These are phyloP conservation scores for Fusarium sp. DNA, from an alignment of 2,329 filamentous ascomycete species.

Conservation along the genomic window DNA sequence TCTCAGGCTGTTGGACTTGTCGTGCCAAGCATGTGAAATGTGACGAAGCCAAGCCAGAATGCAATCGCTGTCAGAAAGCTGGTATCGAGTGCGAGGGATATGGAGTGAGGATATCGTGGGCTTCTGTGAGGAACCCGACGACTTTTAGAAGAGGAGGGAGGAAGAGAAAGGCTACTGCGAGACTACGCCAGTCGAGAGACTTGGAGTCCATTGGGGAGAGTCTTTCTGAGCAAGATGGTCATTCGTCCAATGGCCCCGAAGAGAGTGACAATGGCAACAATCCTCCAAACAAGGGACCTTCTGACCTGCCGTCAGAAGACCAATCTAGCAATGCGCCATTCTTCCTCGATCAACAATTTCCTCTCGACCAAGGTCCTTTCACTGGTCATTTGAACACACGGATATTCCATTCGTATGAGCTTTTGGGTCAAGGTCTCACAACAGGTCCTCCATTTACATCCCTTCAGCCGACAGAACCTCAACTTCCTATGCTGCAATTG, in stretches of 20 bases:
- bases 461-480: not conserved
- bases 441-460: conserved; percentile 6
- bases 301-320: not conserved
- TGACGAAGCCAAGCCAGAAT: conserved; percentile 32
- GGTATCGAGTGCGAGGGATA: conserved; percentile 36
- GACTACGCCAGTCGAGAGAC: not conserved
- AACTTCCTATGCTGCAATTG: not conserved
- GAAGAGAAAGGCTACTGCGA: conserved; percentile 2
- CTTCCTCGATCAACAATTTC: not conserved
- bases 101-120: conserved; percentile 37
- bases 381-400: conserved; percentile 15
- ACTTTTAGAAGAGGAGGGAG: conserved; percentile 22
- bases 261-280: not conserved
- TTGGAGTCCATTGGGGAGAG: not conserved
- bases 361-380: not conserved
- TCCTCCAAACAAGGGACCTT: not conserved
- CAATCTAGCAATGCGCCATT: not conserved
- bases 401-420: conserved; percentile 34
- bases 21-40: conserved; percentile 39
- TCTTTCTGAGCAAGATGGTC: not conserved
- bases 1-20: conserved; percentile 41
- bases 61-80: conserved; percentile 30
- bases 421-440: conserved; percentile 21
- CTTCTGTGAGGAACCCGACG: conserved; percentile 34
- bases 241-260: not conserved